Evolutionary conservation across 2,329 filamentous ascomycete genomes (phyloP).

Genomic region (Botrytis cinerea): DNA sequence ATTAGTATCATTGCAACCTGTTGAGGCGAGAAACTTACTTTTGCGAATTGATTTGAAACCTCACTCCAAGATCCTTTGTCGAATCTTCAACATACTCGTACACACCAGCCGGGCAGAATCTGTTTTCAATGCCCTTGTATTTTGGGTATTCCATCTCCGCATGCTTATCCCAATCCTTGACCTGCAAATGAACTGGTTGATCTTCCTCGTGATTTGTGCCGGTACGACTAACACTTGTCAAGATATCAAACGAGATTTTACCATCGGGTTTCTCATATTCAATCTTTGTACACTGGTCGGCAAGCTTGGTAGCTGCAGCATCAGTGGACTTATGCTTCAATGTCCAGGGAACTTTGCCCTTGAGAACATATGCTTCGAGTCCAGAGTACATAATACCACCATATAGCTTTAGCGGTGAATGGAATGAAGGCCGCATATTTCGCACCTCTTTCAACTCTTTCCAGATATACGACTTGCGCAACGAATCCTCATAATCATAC

Average conservation of each 20-base stretch:
- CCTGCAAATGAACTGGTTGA: constrained; percentile 93
- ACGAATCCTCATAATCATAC: constrained; percentile 88
- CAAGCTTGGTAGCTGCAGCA: constrained; percentile 74
- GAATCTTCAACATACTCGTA: constrained; percentile 98
- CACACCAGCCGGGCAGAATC: constrained; percentile 95
- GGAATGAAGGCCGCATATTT: constrained; percentile 97
- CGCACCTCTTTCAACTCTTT: constrained; percentile 91
- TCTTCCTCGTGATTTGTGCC: constrained; percentile 99
- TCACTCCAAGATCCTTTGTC: constrained; percentile 80
- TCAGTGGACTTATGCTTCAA: constrained; percentile 81
- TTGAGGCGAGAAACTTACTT: constrained; percentile 66
- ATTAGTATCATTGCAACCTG: constrained; percentile 5
- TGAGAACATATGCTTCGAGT: constrained; percentile 83
- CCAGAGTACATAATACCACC: constrained; percentile 92
- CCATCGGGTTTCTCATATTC: constrained; percentile 97
- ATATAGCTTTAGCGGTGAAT: constrained; percentile 80
- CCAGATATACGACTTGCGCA: constrained; percentile 88
- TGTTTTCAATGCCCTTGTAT: constrained; percentile 91
- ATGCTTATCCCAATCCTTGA: constrained; percentile 93
- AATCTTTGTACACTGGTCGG: constrained; percentile 81
- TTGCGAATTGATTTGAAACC: constrained; percentile 97
- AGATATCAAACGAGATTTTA: constrained; percentile 91
- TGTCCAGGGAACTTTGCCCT: constrained; percentile 88
- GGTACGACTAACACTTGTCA: constrained; percentile 92
- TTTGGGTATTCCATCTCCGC: constrained; percentile 78